Base-by-base conservation (phyloP, 2,329 filamentous ascomycete genomes). In the Colletotrichum sp. region DNA sequence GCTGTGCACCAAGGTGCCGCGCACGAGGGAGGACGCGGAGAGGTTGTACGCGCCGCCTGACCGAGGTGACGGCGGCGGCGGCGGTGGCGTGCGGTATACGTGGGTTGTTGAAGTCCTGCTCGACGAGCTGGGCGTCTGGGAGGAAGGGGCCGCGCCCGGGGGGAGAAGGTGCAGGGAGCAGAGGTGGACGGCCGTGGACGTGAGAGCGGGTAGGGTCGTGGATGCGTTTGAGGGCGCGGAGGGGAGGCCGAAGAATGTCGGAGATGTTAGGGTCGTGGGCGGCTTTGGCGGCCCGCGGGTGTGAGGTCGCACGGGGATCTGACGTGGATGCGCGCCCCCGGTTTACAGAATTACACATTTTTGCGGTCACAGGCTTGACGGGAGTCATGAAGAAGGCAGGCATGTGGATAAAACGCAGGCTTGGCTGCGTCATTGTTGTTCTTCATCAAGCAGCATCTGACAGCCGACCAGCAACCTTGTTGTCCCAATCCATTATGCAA, bases 21-120 rank as follows among this genome's bases (percentile, higher is more conserved):
- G 84, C 56, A 80, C 80, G 6, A 80, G 79, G 18, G 80, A 67
- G 2, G 88, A 89, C 65, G 87, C 84, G 3, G 87, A 87, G 77
- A 76, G 76, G 21, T 18, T 83, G 3, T 82, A 82, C 38, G 78
- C 78, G 18, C 32, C 71, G 18, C 24, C 71, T 12, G 69, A 72
- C 7, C 66, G 32, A 26, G 38, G 36, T 48, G 24, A 36, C 2
- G 30, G 32, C 26, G 58, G 28, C 12, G 71, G 66, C 2, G 64
- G 5, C 72, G 75, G 5, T 71, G 75, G 75, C 26, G 78, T 80
- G 9, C 75, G 76, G 52, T 83, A 80, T 43, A 83, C 82, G 2
- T 90, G 88, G 84, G 85, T 85, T 1, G 83, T 90, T 1, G 89
- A 91, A 83, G 87, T 89, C 28, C 78, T 91, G 72, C 79, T 90